Conservation (phyloP, 2,329 filamentous ascomycete genomes). For the Orbilia brochopaga region DNA sequence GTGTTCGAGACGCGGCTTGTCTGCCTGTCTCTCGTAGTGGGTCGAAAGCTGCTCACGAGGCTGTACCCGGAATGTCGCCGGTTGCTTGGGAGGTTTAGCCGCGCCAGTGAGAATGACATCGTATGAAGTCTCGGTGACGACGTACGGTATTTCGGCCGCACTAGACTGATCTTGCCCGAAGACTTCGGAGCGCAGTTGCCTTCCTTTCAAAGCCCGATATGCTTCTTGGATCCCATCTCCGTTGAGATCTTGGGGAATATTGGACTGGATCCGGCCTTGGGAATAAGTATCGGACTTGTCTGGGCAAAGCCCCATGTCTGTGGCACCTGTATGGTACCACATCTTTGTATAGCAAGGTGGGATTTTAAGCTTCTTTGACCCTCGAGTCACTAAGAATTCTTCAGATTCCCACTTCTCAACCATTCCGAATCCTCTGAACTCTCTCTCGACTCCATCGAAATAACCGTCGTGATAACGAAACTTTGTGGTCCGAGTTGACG, state of each 20-base stretch:
- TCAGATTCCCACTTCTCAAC: conserved; percentile 18
- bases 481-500: not conserved
- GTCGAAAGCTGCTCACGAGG: not conserved
- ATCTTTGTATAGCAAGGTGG: conserved; percentile 38
- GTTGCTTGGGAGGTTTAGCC: not conserved
- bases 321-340: conserved; percentile 50
- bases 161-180: conserved; percentile 5
- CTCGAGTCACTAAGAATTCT: not conserved
- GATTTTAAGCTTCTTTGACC: not conserved
- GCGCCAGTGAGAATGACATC: not conserved
- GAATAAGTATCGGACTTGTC: no score
- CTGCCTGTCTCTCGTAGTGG: conserved; percentile 6
- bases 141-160: conserved; percentile 12
- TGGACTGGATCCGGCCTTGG: conserved; percentile 8
- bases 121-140: not conserved
- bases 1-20: conserved; percentile 18
- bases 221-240: not conserved
- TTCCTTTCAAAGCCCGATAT: conserved; percentile 11
- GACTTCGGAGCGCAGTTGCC: conserved; percentile 1
- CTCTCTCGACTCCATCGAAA: conserved; percentile 44
- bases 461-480: conserved; percentile 51
- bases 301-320: no score
- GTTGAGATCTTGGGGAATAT: not conserved
- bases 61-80: conserved; percentile 2
- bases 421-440: conserved; percentile 40